Base-by-base conservation (phyloP, 2,329 filamentous ascomycete species). In the Dichotomopilus funicola region DNA sequence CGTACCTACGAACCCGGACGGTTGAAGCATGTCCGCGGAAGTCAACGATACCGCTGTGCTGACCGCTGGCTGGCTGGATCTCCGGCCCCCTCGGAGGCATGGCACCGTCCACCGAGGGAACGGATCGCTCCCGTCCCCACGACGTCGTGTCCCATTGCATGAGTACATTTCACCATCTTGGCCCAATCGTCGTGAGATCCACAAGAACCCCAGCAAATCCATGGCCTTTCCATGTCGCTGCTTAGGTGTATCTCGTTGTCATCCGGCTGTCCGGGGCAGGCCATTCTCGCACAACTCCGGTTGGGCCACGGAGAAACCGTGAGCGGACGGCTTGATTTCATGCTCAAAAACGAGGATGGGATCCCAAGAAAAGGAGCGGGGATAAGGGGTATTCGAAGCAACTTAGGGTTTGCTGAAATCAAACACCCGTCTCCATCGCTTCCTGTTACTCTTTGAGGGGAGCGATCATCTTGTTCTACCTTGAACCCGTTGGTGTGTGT, bases 21-120 rank as follows among this genome's bases (percentile, higher is more conserved):
- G 53, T 53, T 34, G 47, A 51, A 38, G 34, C 45, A 63, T 58
- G 48, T 62, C 62, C 62, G 62, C 62, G 62, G 62, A 61, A 60
- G 19, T 27, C 19, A 59, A 56, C 56, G 42, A 46, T 10, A 34
- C 11, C 19, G 19, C 19, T 27, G 19, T 27, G 19, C 19, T 27
- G 19, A 27, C 19, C 19, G 19, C 19, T 27, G 19, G 19, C 19
- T 27, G 19, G 19, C 19, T 27, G 19, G 19, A 27, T 27, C 19
- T 27, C 19, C 19, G 19, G 19, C 19, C 19, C 19, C 19, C 19
- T 27, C 19, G 19, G 19, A 27, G 19, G 19, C 19, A 27, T 27
- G 19, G 19, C 19, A 27, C 19, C 19, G 19, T 27, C 19, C 19
- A 27, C 19, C 19, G 19, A 27, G 3, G 19, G 19, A 27, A 27